phyloP scores from a whole-genome alignment of 768 basidiomycete species.

The Termitomyces sp. region DNA sequence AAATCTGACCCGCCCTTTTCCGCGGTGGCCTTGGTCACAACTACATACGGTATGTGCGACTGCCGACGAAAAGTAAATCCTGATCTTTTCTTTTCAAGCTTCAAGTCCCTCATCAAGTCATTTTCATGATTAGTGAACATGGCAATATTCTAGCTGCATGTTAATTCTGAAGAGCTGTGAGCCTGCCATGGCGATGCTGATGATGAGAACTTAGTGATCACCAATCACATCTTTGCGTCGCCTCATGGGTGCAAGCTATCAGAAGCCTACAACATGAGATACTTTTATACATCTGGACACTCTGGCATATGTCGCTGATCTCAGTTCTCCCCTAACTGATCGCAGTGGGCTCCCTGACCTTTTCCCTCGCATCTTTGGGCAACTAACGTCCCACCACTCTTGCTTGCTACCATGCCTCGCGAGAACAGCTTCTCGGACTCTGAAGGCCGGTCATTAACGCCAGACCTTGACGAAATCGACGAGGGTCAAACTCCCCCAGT shows the following conservation, averaged over 20 bases:
- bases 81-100: not conserved
- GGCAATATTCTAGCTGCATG: not conserved
- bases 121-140: not conserved
- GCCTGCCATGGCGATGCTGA: not conserved
- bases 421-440: constrained; percentile 66
- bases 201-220: not conserved
- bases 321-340: not conserved
- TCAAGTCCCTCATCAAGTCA: not conserved
- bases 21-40: not conserved
- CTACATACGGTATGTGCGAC: not conserved
- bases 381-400: constrained; percentile 7
- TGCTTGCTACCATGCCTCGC: constrained; percentile 42
- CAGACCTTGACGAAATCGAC: constrained; percentile 45
- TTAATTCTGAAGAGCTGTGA: not conserved
- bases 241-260: not conserved
- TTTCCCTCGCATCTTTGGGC: not conserved
- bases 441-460: constrained; percentile 59
- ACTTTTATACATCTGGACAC: not conserved
- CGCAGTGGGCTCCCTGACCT: not conserved
- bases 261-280: not conserved
- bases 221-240: not conserved
- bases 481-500: not conserved
- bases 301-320: not conserved
- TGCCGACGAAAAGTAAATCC: not conserved
- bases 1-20: not conserved